phyloP scores from a whole-genome alignment of 352 stramenopile species.

The Globisporangium abappressorium region DNA sequence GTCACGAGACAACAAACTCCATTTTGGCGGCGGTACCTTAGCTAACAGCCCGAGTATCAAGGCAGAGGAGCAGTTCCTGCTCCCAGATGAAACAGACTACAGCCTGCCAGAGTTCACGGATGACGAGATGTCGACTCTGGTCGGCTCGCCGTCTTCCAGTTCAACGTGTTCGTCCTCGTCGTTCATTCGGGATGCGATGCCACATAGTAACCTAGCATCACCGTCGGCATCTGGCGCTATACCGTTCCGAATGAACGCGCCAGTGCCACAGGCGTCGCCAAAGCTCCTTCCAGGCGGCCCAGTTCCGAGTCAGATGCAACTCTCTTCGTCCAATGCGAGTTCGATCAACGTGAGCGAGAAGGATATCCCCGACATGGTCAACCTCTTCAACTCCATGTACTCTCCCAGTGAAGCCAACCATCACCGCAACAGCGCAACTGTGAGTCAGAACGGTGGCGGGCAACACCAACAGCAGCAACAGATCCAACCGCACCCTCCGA shows the following conservation, averaged over 20 bases:
- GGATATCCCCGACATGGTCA: constrained; percentile 60
- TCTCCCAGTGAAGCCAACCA: constrained; percentile 22
- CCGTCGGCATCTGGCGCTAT: neutral
- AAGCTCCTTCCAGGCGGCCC: neutral
- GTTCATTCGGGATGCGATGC: constrained; percentile 15
- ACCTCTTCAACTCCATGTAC: constrained; percentile 70
- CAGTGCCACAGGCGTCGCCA: neutral
- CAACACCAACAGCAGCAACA: neutral
- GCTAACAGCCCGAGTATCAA: constrained; percentile 1
- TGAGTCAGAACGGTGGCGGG: neutral
- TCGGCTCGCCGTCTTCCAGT: constrained; percentile 31
- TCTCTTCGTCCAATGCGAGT: constrained; percentile 2
- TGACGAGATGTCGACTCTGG: constrained; percentile 33
- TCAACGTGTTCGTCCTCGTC: constrained; percentile 26
- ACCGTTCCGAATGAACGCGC: neutral
- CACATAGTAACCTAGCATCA: neutral
- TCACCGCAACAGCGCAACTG: constrained; percentile 6
- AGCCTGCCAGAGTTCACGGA: constrained; percentile 40
- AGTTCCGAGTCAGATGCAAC: neutral
- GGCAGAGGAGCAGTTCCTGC: constrained; percentile 24
- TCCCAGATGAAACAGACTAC: constrained; percentile 31
- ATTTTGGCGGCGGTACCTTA: neutral
- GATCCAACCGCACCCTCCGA: constrained; percentile 11
- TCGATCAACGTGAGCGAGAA: constrained; percentile 29
- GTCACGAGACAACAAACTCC: neutral